Evolutionary conservation across 139 green algal genomes (phyloP), one percentile per base, ranked within the genome.

Genomic region (Limnomonas spitsbergensis): DNA sequence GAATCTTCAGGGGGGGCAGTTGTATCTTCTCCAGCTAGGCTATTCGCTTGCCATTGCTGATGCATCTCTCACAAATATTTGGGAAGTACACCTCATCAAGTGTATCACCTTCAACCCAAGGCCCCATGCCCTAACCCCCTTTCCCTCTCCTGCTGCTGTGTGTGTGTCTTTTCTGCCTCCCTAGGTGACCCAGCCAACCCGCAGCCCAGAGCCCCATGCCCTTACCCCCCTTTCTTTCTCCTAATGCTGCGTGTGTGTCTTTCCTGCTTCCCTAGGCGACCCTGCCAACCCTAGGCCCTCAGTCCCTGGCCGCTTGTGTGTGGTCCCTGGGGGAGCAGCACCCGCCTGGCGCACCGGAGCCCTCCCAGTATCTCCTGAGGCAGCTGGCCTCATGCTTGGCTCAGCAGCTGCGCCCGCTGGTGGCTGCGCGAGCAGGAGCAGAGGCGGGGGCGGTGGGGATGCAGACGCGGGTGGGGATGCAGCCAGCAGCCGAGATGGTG

Each of bases 251-350:
- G n/a, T n/a, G n/a, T n/a, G n/a, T n/a, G n/a, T n/a, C n/a, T n/a
- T n/a, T n/a, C n/a, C n/a, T n/a, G n/a, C n/a, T n/a, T n/a, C n/a
- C n/a, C n/a, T n/a, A n/a, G n/a, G n/a, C n/a, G n/a, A n/a, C n/a
- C n/a, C n/a, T n/a, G n/a, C n/a, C n/a, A n/a, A 70, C 14, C 27
- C 27, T 70, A 14, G 56, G 56, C 14, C 56, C 56, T 4, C 56
- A 70, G 56, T 38, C 56, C 4, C 29, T 38, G 4, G 56, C 29
- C n/a, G 56, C 27, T 4, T 32, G 9, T 24, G 56, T 70, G 56
- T 70, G 56, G 56, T 70, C 56, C 7, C 56, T 70, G 29, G 56
- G 56, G 9, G n/a, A 35, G 56, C 56, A 70, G 56, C 56, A 70
- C 29, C 56, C 56, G 4, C 7, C 27, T 35, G 56, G 56, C 47